These are phyloP conservation scores for Galerina sulciceps DNA, from an alignment of 768 basidiomycete genomes.

Conservation along the genomic window DNA sequence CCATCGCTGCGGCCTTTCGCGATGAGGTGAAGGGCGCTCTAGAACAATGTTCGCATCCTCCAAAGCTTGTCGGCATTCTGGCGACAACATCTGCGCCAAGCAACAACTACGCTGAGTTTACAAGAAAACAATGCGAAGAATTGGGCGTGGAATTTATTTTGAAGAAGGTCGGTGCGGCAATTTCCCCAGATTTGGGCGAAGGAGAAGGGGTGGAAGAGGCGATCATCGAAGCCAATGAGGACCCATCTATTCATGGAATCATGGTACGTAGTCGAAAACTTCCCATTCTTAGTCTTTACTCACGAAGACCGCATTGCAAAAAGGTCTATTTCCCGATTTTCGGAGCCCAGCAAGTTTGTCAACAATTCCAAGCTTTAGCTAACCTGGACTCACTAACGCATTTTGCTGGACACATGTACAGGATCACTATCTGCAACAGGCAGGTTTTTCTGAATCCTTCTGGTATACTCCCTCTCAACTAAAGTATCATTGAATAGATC, in stretches of 20 bases:
- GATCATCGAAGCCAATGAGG: slow-evolving; percentile 94
- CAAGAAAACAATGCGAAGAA: slow-evolving; percentile 85
- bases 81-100: slow-evolving; percentile 84
- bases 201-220: slow-evolving; percentile 96
- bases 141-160: slow-evolving; percentile 89
- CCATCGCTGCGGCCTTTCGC: slow-evolving; percentile 71
- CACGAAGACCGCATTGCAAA: neutral
- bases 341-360: slow-evolving; percentile 80
- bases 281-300: slow-evolving; percentile 4
- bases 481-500: slow-evolving; percentile 51
- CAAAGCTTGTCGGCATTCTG: slow-evolving; percentile 90
- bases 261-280: slow-evolving; percentile 65
- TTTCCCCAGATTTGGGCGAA: slow-evolving; percentile 59
- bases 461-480: neutral
- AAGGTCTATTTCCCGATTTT: slow-evolving; percentile 98
- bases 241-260: slow-evolving; percentile 84
- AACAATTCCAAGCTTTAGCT: neutral
- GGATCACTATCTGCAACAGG: slow-evolving; percentile 98
- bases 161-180: slow-evolving; percentile 68
- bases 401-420: slow-evolving; percentile 36
- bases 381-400: neutral
- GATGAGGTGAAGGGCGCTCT: slow-evolving; percentile 66
- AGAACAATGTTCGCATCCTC: slow-evolving; percentile 39
- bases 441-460: slow-evolving; percentile 29
- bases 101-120: slow-evolving; percentile 87